phyloP scores from a whole-genome alignment of 805 yeast genomes.

The Hanseniaspora lindneri region DNA sequence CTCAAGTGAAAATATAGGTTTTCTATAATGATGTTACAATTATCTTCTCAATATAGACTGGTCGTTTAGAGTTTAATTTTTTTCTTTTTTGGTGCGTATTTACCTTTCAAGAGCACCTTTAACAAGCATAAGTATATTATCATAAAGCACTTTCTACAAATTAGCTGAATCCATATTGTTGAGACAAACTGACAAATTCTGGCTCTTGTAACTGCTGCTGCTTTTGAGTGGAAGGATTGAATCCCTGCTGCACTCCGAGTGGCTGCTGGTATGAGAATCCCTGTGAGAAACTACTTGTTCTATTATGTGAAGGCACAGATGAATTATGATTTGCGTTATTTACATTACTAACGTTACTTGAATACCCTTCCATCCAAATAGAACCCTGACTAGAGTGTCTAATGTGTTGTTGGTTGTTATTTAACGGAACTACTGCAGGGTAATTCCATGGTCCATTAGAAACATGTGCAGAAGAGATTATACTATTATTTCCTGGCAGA shows the following conservation, averaged over 20 bases:
- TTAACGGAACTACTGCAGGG: not conserved
- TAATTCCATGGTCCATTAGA: not conserved
- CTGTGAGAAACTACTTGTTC: conserved; percentile 6
- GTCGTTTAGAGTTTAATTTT: too few species aligned
- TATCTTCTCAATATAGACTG: too few species aligned
- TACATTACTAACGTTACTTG: not conserved
- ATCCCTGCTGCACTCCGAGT: not conserved
- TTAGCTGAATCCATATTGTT: conserved; percentile 9
- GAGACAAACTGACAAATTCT: conserved; percentile 6
- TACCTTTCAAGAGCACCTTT: too few species aligned
- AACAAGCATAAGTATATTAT: not conserved
- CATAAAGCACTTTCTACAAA: not conserved
- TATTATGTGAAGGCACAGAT: not conserved
- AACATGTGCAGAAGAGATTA: not conserved
- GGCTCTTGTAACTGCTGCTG: conserved; percentile 3
- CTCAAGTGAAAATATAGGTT: too few species aligned
- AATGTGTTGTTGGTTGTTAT: not conserved
- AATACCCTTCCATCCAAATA: conserved; percentile 5
- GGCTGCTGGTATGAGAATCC: too few species aligned
- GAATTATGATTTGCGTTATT: not conserved
- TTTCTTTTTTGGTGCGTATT: too few species aligned
- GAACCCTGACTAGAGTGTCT: conserved; percentile 15
- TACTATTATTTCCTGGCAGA: not conserved
- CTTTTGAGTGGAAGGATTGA: not conserved
- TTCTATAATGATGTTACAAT: too few species aligned